phyloP scores from a whole-genome alignment of 2,329 filamentous ascomycete species.

The Bipolaris cookei region DNA sequence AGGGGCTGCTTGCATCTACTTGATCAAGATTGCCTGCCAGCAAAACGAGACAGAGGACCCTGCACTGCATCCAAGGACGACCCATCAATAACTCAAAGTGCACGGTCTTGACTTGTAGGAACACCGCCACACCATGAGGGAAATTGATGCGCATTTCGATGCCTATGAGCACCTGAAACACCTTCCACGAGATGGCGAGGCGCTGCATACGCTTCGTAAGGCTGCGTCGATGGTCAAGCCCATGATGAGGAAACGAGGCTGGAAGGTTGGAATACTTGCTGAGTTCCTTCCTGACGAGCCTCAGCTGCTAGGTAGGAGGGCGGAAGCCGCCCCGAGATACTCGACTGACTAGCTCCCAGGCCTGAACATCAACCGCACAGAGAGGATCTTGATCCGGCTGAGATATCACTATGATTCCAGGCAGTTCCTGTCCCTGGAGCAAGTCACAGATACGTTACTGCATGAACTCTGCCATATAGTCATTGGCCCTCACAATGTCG shows the following conservation, averaged over 20 bases:
- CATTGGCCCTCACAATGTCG: conserved; percentile 79
- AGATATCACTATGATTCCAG: conserved; percentile 75
- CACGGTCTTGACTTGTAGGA: neutral
- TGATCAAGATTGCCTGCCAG: neutral
- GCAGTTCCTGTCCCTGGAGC: conserved; percentile 80
- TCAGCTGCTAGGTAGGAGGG: conserved; percentile 69
- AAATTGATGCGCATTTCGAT: conserved; percentile 57
- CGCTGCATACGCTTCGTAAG: conserved; percentile 71
- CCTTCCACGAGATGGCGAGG: conserved; percentile 53
- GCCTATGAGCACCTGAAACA: conserved; percentile 58
- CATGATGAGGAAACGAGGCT: conserved; percentile 86
- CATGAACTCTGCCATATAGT: conserved; percentile 92
- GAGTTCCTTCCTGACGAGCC: conserved; percentile 83
- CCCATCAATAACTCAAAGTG: neutral
- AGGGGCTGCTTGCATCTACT: neutral
- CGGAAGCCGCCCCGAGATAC: neutral
- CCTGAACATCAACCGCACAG: conserved; percentile 77
- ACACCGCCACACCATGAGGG: conserved; percentile 42
- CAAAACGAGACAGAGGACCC: neutral
- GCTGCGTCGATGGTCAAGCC: conserved; percentile 90
- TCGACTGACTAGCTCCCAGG: conserved; percentile 51
- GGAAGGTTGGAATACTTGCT: conserved; percentile 77
- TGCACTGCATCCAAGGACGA: neutral
- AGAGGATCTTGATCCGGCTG: conserved; percentile 81
- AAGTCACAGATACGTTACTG: conserved; percentile 87